A percentile compares a stretch with the other conserved stretches of the same genome.
Conservation (phyloP, 2,329 filamentous ascomycete genomes). For the Exophiala sp. region DNA sequence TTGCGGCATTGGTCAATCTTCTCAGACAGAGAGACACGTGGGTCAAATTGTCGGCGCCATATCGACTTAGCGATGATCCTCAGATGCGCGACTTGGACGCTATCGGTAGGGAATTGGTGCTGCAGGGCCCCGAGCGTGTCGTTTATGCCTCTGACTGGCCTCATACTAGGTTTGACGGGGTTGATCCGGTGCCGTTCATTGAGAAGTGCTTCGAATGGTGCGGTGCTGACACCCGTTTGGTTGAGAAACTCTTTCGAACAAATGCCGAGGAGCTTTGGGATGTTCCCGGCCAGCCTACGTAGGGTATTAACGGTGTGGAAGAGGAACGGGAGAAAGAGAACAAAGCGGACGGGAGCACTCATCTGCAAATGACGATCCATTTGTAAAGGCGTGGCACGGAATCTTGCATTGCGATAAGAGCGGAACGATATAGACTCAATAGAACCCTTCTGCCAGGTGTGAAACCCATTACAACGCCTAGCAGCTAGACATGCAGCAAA, state of each 20-base stretch:
- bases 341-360: not conserved
- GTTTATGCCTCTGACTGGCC: slow-evolving; percentile 61
- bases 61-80: slow-evolving; percentile 47
- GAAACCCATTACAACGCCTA: slow-evolving; percentile 4
- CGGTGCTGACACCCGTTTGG: slow-evolving; percentile 9
- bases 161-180: slow-evolving; percentile 55
- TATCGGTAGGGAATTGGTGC: slow-evolving; percentile 47
- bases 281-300: slow-evolving; percentile 6
- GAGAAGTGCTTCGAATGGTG: slow-evolving; percentile 52
- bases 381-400: too few species aligned
- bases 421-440: too few species aligned
- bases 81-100: slow-evolving; percentile 44
- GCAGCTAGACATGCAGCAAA: slow-evolving; percentile 2
- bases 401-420: too few species aligned
- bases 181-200: slow-evolving; percentile 53
- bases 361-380: too few species aligned
- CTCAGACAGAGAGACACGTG: slow-evolving; percentile 44
- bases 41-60: slow-evolving; percentile 55
- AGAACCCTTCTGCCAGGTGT: not conserved
- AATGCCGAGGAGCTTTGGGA: slow-evolving; percentile 53
- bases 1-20: slow-evolving; percentile 45
- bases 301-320: not conserved
- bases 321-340: not conserved
- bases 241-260: slow-evolving; percentile 46
- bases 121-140: slow-evolving; percentile 41